Evolutionary conservation across 108 stramenopile genomes (phyloP).

Genomic region (Conticribra guillardii): DNA sequence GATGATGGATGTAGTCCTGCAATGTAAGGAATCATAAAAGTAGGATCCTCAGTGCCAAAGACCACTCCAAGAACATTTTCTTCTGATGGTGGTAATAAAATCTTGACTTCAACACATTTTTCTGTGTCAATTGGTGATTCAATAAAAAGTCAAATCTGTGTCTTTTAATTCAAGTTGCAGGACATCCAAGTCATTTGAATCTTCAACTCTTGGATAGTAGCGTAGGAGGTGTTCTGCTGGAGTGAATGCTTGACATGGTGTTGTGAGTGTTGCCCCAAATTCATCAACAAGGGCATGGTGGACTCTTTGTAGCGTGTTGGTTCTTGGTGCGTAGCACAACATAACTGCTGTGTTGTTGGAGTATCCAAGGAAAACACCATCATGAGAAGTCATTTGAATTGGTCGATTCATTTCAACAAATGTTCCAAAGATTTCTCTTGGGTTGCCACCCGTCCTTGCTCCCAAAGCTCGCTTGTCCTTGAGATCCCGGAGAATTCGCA

Average conservation of each 20-base stretch:
- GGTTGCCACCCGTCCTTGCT: constrained; percentile 1
- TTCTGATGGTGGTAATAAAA: not conserved
- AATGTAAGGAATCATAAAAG: not conserved
- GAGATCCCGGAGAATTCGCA: not conserved
- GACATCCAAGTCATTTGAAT: not conserved
- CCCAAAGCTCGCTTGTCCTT: not conserved
- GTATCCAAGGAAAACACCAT: not conserved
- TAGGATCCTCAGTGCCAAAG: not conserved
- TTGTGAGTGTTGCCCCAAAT: not conserved
- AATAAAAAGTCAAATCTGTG: not conserved
- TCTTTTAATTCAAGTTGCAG: not conserved
- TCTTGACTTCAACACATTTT: not conserved
- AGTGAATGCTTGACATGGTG: not conserved
- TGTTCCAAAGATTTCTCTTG: not conserved
- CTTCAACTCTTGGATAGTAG: not conserved
- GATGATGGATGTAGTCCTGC: not conserved
- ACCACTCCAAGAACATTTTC: not conserved
- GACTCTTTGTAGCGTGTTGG: not conserved
- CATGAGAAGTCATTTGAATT: not conserved
- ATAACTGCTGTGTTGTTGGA: not conserved
- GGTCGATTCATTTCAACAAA: not conserved
- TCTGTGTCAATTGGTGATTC: not conserved
- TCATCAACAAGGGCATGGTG: not conserved
- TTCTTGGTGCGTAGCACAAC: not conserved
- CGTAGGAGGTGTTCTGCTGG: constrained; percentile 1